These are phyloP conservation scores for Microsporum canis DNA, from an alignment of 2,329 filamentous ascomycete genomes.

Conservation along the genomic window DNA sequence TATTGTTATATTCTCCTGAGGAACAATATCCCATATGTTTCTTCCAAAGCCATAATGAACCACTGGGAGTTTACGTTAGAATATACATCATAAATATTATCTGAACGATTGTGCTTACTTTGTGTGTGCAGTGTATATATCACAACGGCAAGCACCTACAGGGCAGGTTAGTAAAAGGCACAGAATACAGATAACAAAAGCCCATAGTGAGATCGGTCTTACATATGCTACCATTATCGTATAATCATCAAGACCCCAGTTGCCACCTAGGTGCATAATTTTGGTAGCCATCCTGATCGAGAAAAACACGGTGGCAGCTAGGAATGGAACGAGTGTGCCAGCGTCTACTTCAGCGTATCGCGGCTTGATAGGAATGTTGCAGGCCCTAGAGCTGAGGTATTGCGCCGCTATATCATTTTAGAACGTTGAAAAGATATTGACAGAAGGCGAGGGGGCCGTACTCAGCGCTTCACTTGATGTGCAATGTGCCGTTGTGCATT, in stretches of 20 bases:
- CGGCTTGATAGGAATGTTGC: not conserved
- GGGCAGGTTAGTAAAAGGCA: not conserved
- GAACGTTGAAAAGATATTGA: not conserved
- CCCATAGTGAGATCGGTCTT: not conserved
- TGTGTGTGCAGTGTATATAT: not conserved
- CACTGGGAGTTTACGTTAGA: not conserved
- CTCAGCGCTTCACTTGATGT: not conserved
- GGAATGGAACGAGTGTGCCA: not conserved
- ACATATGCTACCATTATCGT: not conserved
- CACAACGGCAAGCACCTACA: not conserved
- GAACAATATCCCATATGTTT: slow-evolving; percentile 17
- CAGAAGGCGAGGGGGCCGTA: not conserved
- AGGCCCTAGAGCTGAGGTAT: not conserved
- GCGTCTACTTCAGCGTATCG: not conserved
- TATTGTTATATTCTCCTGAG: slow-evolving; percentile 15
- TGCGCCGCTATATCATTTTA: not conserved
- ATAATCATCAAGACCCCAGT: not conserved
- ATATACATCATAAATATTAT: not conserved
- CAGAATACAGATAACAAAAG: not conserved
- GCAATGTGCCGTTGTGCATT: not conserved
- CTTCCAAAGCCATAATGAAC: slow-evolving; percentile 14
- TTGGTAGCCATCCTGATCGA: not conserved
- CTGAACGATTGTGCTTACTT: not conserved
- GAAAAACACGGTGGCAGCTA: not conserved
- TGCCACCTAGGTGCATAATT: not conserved